These are phyloP conservation scores for Penicillium sp. DNA, from an alignment of 2,329 filamentous ascomycete species.

Conservation along the genomic window DNA sequence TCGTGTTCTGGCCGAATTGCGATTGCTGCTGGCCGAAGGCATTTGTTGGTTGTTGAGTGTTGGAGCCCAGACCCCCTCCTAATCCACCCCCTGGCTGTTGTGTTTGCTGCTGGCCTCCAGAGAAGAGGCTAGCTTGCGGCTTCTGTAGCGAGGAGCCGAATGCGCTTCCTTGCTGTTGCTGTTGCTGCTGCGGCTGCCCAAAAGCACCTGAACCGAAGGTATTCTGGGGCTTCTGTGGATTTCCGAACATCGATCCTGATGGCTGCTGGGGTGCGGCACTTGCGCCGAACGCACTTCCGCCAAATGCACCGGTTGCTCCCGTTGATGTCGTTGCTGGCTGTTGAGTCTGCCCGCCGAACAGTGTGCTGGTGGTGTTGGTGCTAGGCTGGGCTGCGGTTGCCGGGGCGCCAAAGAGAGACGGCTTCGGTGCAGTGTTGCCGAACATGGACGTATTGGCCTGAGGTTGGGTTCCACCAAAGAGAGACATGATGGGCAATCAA, in stretches of 20 bases:
- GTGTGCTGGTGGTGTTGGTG: slow-evolving; percentile 28
- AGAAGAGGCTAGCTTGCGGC: slow-evolving; percentile 31
- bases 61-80: slow-evolving; percentile 29
- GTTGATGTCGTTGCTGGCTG: slow-evolving; percentile 21
- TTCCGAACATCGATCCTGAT: slow-evolving; percentile 32
- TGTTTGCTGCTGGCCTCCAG: slow-evolving; percentile 21
- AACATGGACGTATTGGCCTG: slow-evolving; percentile 26
- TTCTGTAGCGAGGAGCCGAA: slow-evolving; percentile 31
- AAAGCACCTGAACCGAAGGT: slow-evolving; percentile 11
- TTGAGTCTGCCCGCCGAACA: slow-evolving; percentile 34
- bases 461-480: slow-evolving; percentile 36
- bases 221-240: slow-evolving; percentile 19
- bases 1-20: slow-evolving; percentile 44
- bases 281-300: slow-evolving; percentile 25
- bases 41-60: slow-evolving; percentile 28
- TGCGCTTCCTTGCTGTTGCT: slow-evolving; percentile 19
- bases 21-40: slow-evolving; percentile 38
- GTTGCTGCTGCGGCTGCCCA: slow-evolving; percentile 25
- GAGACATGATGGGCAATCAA: slow-evolving; percentile 35
- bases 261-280: slow-evolving; percentile 33
- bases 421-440: slow-evolving; percentile 35
- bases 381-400: slow-evolving; percentile 26
- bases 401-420: slow-evolving; percentile 41
- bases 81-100: slow-evolving; percentile 31
- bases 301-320: slow-evolving; percentile 22